Conservation (phyloP, 2,329 filamentous ascomycete genomes). For the Apiospora rasikravindrae region DNA sequence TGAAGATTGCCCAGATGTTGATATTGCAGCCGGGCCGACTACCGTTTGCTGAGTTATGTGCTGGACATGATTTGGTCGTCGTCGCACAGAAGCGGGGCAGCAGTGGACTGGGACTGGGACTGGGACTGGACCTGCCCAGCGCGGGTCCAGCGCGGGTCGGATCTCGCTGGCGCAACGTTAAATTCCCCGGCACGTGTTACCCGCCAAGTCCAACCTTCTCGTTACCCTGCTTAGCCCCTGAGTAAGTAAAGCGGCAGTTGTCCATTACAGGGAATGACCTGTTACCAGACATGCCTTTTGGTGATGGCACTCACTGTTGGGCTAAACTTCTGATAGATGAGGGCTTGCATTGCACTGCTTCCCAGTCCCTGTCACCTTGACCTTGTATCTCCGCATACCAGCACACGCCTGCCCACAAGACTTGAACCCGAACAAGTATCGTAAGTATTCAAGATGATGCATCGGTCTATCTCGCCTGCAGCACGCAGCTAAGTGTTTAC, state of each 20-base stretch:
- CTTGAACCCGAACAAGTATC: not conserved
- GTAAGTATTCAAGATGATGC: not conserved
- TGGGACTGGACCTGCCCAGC: not conserved
- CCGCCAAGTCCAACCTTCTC: not conserved
- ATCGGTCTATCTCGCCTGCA: not conserved
- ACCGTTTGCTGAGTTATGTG: slow-evolving; percentile 8
- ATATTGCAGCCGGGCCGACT: not conserved
- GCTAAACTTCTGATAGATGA: not conserved
- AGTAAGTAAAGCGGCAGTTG: not conserved
- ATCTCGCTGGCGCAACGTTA: slow-evolving; percentile 1
- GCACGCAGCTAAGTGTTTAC: not conserved
- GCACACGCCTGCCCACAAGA: not conserved
- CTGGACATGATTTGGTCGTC: not conserved
- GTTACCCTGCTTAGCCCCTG: not conserved
- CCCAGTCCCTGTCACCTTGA: not conserved
- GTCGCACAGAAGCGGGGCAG: slow-evolving; percentile 8
- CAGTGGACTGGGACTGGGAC: no score
- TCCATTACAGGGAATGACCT: not conserved
- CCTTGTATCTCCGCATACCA: no score
- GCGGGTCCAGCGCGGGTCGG: not conserved
- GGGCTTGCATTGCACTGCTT: no score
- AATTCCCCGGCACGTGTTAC: not conserved
- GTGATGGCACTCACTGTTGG: not conserved
- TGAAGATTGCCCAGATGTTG: not conserved
- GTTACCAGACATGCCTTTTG: not conserved